Conservation (phyloP, 768 basidiomycete species). For the Austroboletus eburneus region DNA sequence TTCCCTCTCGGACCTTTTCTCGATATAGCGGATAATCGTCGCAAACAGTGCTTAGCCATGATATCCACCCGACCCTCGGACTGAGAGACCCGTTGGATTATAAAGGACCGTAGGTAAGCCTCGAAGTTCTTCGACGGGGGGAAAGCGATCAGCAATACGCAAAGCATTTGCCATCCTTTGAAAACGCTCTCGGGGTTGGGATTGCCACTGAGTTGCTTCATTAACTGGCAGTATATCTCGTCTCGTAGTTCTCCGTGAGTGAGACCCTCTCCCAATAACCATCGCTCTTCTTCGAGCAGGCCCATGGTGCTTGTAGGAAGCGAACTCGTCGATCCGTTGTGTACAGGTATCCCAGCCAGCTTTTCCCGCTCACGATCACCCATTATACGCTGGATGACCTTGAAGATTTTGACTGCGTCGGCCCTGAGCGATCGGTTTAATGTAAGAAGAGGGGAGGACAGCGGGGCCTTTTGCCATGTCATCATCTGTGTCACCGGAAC, state of each 20-base stretch:
- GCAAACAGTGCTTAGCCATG: conserved; percentile 88
- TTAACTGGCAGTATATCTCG: conserved; percentile 88
- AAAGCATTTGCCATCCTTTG: conserved; percentile 91
- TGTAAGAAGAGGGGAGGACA: conserved; percentile 71
- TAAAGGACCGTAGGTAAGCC: conserved; percentile 75
- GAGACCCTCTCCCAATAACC: conserved; percentile 79
- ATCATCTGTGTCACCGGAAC: conserved; percentile 86
- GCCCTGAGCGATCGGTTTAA: conserved; percentile 61
- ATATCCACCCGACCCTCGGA: conserved; percentile 78
- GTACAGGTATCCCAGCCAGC: conserved; percentile 43
- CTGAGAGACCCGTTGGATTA: conserved; percentile 61
- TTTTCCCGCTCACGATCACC: conserved; percentile 82
- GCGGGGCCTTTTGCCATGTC: conserved; percentile 82
- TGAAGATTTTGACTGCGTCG: conserved; percentile 83
- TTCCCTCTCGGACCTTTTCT: conserved; percentile 86
- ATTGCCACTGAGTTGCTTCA: conserved; percentile 88
- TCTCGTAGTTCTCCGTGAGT: conserved; percentile 81
- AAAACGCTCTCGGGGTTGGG: conserved; percentile 81
- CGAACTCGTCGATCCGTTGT: conserved; percentile 41
- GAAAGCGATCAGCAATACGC: conserved; percentile 87
- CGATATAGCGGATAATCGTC: conserved; percentile 68
- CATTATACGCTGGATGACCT: conserved; percentile 89
- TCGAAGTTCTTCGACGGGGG: conserved; percentile 94
- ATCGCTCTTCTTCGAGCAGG: conserved; percentile 80
- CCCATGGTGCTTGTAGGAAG: conserved; percentile 40